Percentiles rank a stretch among this genome's conserved stretches.
These are phyloP conservation scores for Fusarium coffeatum DNA, from an alignment of 2,329 filamentous ascomycete genomes.

Conservation along the genomic window DNA sequence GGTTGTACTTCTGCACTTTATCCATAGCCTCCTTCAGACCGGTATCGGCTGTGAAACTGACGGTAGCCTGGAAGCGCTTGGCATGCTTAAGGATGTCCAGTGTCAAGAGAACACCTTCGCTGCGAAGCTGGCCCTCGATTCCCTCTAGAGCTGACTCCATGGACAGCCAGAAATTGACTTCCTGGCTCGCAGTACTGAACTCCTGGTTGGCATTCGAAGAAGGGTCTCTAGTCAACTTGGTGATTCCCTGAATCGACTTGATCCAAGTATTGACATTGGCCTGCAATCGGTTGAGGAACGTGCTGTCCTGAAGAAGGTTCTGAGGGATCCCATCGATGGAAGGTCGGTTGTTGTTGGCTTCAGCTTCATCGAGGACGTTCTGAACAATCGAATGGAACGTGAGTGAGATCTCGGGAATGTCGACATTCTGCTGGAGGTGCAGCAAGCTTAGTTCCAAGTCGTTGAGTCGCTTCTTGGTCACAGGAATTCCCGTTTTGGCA, in stretches of 20 bases:
- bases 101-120: conserved; percentile 89
- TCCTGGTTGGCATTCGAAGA: conserved; percentile 67
- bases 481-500: conserved; percentile 91
- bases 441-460: conserved; percentile 91
- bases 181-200: conserved; percentile 84
- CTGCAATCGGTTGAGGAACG: conserved; percentile 93
- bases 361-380: conserved; percentile 82
- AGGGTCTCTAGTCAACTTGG: conserved; percentile 90
- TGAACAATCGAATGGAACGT: conserved; percentile 91
- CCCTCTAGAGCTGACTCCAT: conserved; percentile 95
- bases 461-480: conserved; percentile 96
- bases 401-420: conserved; percentile 92
- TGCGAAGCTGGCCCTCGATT: conserved; percentile 88
- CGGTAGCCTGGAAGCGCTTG: conserved; percentile 96
- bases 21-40: conserved; percentile 96
- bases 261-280: conserved; percentile 98
- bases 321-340: conserved; percentile 82
- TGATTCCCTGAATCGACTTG: conserved; percentile 96
- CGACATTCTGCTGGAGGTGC: conserved; percentile 96
- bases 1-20: conserved; percentile 97
- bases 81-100: conserved; percentile 96
- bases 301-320: conserved; percentile 84
- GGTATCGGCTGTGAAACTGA: conserved; percentile 96
- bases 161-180: conserved; percentile 99
- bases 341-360: conserved; percentile 72